Conservation (phyloP, 169 alveolate genomes). For the Eimeria praecox region DNA sequence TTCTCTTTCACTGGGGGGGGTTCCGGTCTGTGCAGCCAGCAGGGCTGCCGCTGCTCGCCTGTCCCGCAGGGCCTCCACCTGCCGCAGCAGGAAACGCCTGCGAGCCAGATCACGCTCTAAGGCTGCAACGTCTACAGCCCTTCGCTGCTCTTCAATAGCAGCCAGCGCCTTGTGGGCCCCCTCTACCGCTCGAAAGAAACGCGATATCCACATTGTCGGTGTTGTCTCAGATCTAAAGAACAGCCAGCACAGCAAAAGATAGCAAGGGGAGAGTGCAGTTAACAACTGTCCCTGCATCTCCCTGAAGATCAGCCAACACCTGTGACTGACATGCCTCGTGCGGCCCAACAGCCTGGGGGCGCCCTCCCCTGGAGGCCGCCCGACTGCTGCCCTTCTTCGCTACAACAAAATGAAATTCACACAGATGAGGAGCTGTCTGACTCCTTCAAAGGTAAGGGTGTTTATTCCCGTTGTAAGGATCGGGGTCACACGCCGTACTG, state of each 20-base stretch:
- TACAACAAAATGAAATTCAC: not conserved
- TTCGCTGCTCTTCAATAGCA: conserved; percentile 39
- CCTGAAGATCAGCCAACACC: not conserved
- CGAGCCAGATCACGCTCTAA: conserved; percentile 48
- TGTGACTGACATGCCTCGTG: not conserved
- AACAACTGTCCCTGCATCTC: not conserved
- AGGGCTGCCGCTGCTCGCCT: conserved; percentile 37
- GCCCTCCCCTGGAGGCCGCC: not conserved
- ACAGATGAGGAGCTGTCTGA: not conserved
- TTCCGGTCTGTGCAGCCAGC: not conserved
- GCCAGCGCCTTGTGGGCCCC: conserved; percentile 47
- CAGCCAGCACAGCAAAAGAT: not conserved
- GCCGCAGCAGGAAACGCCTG: conserved; percentile 47
- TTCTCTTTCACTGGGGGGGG: not conserved
- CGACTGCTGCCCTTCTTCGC: not conserved
- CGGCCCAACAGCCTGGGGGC: not conserved
- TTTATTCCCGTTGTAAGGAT: not conserved
- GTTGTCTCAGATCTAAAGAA: conserved; percentile 20
- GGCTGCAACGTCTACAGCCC: conserved; percentile 19
- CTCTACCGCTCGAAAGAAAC: conserved; percentile 65
- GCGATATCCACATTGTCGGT: conserved; percentile 64
- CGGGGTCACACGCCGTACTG: not conserved
- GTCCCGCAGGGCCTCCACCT: conserved; percentile 37
- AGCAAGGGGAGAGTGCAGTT: not conserved
- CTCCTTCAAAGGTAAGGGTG: too few relatives aligned